phyloP scores from a whole-genome alignment of 768 basidiomycete species.

The Hemileccinum rubropunctum region DNA sequence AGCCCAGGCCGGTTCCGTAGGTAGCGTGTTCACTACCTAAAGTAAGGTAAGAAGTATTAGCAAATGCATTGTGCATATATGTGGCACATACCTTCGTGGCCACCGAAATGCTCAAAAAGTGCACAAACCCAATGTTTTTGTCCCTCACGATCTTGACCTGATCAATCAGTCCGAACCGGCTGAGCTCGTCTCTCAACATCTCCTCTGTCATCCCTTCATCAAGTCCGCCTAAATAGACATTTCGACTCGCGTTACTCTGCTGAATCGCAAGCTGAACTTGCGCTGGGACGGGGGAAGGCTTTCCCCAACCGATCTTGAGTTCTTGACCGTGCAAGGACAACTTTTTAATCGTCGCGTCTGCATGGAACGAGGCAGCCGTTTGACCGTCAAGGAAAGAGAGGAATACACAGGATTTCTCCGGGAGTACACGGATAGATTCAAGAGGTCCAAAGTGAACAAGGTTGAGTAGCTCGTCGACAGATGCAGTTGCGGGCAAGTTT shows the following conservation, averaged over 20 bases:
- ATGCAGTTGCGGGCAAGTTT: constrained; percentile 91
- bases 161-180: constrained; percentile 93
- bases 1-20: constrained; percentile 89
- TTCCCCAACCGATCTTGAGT: constrained; percentile 98
- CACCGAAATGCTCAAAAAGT: constrained; percentile 92
- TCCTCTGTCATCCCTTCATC: constrained; percentile 91
- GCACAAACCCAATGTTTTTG: constrained; percentile 99
- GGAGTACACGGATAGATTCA: constrained; percentile 90
- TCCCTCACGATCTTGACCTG: constrained; percentile 99
- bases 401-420: constrained; percentile 97
- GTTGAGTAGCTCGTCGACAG: constrained; percentile 96
- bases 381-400: constrained; percentile 93
- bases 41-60: not conserved
- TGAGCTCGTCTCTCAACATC: constrained; percentile 85
- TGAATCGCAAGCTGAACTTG: constrained; percentile 85
- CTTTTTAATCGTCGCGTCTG: constrained; percentile 95
- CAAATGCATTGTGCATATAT: not conserved
- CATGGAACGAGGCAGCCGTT: constrained; percentile 95
- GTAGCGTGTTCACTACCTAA: constrained; percentile 91
- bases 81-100: constrained; percentile 79
- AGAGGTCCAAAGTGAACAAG: constrained; percentile 97
- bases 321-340: constrained; percentile 91
- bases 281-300: constrained; percentile 84
- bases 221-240: constrained; percentile 94
- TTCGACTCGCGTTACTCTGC: constrained; percentile 90